Evolutionary conservation across 73 alveolate species (phyloP).

Genomic region (Paramecium pentaurelia): DNA sequence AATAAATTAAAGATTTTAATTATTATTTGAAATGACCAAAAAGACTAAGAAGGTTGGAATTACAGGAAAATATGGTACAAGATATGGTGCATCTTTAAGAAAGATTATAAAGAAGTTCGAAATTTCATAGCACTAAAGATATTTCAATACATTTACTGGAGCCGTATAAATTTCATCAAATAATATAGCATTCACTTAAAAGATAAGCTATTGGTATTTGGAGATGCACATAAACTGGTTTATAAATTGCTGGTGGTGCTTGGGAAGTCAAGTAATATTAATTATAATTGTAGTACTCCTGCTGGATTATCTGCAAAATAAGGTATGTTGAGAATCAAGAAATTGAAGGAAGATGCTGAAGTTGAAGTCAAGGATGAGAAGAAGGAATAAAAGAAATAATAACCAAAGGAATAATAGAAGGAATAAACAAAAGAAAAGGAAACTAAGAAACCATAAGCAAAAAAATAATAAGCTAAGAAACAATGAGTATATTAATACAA

Average conservation of each 20-base stretch:
- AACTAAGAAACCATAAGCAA: background rate
- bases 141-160: slow-evolving; percentile 92
- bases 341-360: slow-evolving; percentile 79
- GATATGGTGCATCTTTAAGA: slow-evolving; percentile 93
- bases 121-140: slow-evolving; percentile 85
- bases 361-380: slow-evolving; percentile 56
- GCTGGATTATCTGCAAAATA: slow-evolving; percentile 81
- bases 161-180: slow-evolving; percentile 55
- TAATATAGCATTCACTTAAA: slow-evolving; percentile 71
- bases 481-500: slow-evolving; percentile 11
- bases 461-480: background rate
- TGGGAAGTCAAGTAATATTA: slow-evolving; percentile 68
- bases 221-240: slow-evolving; percentile 83
- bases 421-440: background rate
- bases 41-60: slow-evolving; percentile 97
- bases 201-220: slow-evolving; percentile 89
- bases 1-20: slow-evolving; percentile 41
- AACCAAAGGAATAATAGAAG: background rate
- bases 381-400: slow-evolving; percentile 25
- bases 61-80: slow-evolving; percentile 95
- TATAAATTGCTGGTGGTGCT: slow-evolving; percentile 87
- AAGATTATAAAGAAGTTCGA: slow-evolving; percentile 95
- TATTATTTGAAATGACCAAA: slow-evolving; percentile 66
- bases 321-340: slow-evolving; percentile 76
- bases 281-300: slow-evolving; percentile 58